Base-by-base conservation (phyloP, 371 early-diverging fungal genomes). In the Choanephora cucurbitarum region DNA sequence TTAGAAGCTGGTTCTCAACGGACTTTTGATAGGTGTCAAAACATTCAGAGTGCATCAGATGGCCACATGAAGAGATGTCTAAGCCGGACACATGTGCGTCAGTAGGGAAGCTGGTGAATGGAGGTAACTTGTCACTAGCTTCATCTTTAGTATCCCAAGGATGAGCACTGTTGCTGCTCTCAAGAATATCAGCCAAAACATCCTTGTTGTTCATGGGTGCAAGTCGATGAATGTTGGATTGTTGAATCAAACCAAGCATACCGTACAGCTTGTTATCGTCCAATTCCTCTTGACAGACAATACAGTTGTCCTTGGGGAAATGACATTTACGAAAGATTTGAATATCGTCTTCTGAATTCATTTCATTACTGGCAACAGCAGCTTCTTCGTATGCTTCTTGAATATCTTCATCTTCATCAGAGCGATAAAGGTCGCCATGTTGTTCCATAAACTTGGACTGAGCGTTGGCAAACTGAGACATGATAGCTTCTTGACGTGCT, bases 201-300 rank as follows among this genome's bases (percentile, higher is more conserved):
- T 79, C 80, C 1, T 77, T 66, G 56, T 87, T 79, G 1, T 81
- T 57, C 52, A 86, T 60, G 8, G 88, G 86, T 0, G 89, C 84
- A 9, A 75, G 75, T 21, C 91, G 79, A 33, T 88, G 71, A 1
- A 87, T 78, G 37, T 83, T 84, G 14, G 88, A 87, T 3, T 87
- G 83, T 60, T 97, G 97, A 0, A 92, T 76, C 23, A 94, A 76
- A 4, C 88, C 87, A 9, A 98, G 77, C 67, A 93, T 86, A 17
- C 98, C 98, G 67, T 90, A 95, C 17, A 90, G 71, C 51, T 81
- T 72, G 15, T 70, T 65, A 21, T 74, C 72, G 45, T 86, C 85
- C 33, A 91, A 79, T 47, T 89, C 91, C 69, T 95, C 98, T 70
- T 95, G 96, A 58, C 98, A 98, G 14, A 96, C 92, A 49, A 98